A percentile compares a stretch with the other conserved stretches of the same genome.
These are phyloP conservation scores for Mesembryanthemum crystallinum DNA, from an alignment of 148 eudicot species.

Conservation along the genomic window DNA sequence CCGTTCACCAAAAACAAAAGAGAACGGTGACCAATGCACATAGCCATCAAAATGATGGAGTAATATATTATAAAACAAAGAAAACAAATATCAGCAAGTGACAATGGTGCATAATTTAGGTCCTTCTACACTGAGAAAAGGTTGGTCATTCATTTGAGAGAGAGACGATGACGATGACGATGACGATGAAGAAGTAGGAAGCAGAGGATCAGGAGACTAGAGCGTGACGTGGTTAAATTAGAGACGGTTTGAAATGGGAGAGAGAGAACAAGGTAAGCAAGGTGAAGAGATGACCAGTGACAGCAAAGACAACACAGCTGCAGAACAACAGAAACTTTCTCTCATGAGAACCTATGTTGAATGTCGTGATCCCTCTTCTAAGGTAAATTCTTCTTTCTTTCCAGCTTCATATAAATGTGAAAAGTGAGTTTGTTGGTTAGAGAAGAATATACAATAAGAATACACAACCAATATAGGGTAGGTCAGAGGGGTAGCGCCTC, in stretches of 20 bases:
- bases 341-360: slow-evolving; percentile 56
- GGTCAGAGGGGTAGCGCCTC: too few species aligned
- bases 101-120: too few species aligned
- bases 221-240: background rate
- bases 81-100: too few species aligned
- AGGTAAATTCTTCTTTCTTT: slow-evolving; percentile 34
- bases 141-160: too few species aligned
- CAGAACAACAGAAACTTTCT: slow-evolving; percentile 40
- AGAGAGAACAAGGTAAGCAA: background rate
- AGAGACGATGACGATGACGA: background rate
- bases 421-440: background rate
- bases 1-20: too few species aligned
- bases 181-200: background rate
- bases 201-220: background rate
- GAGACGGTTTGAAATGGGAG: background rate
- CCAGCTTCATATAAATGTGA: background rate
- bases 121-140: too few species aligned
- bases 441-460: background rate
- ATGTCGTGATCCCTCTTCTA: slow-evolving; percentile 53
- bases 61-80: too few species aligned
- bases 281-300: background rate
- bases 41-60: too few species aligned
- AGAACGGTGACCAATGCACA: too few species aligned
- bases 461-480: too few species aligned
- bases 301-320: background rate